phyloP scores from a whole-genome alignment of 495 filamentous ascomycete genomes.

The Penicillium tannophilum region DNA sequence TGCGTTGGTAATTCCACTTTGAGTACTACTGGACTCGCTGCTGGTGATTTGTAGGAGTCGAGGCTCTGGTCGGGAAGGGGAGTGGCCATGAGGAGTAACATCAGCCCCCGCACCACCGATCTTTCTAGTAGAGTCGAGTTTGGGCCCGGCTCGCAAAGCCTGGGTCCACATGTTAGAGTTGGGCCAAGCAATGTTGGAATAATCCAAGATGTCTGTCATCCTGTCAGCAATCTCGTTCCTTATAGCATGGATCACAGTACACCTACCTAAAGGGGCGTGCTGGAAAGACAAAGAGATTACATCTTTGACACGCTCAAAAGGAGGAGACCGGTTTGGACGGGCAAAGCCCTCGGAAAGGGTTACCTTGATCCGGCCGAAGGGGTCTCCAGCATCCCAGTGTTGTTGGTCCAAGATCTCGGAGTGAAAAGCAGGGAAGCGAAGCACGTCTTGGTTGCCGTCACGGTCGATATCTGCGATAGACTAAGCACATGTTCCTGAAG shows the following conservation, averaged over 20 bases:
- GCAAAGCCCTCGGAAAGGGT: constrained; percentile 74
- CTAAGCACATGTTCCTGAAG: not conserved
- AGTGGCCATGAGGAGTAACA: constrained; percentile 50
- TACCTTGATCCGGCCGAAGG: constrained; percentile 74
- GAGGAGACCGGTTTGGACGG: constrained; percentile 44
- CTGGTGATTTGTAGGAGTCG: constrained; percentile 12
- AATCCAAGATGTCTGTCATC: constrained; percentile 69
- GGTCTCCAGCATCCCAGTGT: constrained; percentile 72
- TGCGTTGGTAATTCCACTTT: constrained; percentile 1
- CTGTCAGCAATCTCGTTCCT: constrained; percentile 13
- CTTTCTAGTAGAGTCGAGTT: constrained; percentile 32
- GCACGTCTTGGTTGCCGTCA: constrained; percentile 58
- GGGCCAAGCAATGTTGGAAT: constrained; percentile 79
- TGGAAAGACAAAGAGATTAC: constrained; percentile 82
- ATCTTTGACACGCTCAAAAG: constrained; percentile 73
- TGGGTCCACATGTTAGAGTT: constrained; percentile 73
- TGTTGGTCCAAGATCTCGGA: constrained; percentile 68
- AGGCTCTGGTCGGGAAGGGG: constrained; percentile 43
- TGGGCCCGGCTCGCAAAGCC: constrained; percentile 39
- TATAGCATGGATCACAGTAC: not conserved
- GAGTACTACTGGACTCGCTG: constrained; percentile 24
- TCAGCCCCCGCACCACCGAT: constrained; percentile 33
- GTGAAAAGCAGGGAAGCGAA: constrained; percentile 77
- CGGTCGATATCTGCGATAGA: constrained; percentile 58
- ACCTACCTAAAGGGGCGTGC: constrained; percentile 76